Conservation (phyloP, 768 basidiomycete species). For the Xerocomellus amylosporus region DNA sequence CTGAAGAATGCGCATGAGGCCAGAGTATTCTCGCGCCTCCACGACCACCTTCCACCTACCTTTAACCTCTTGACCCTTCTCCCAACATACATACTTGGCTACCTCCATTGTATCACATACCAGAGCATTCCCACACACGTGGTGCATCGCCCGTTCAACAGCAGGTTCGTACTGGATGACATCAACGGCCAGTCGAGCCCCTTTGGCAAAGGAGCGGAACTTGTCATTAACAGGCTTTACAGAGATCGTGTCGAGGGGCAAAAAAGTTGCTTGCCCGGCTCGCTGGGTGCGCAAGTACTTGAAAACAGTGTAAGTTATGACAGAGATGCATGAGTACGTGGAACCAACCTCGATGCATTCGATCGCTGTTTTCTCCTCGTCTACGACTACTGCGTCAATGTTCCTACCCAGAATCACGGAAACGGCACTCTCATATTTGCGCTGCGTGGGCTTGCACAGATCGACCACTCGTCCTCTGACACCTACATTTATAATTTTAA, state of each 20-base stretch:
- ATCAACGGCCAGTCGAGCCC: constrained; percentile 81
- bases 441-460: constrained; percentile 89
- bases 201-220: constrained; percentile 87
- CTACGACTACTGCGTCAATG: constrained; percentile 93
- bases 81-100: constrained; percentile 86
- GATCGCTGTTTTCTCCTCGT: constrained; percentile 95
- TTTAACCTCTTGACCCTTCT: constrained; percentile 95
- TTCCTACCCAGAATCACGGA: constrained; percentile 91
- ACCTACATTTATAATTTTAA: constrained; percentile 45
- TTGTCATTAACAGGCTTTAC: constrained; percentile 93
- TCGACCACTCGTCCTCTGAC: constrained; percentile 92
- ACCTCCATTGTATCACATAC: constrained; percentile 97
- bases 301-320: background rate
- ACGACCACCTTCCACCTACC: constrained; percentile 63
- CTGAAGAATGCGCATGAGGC: constrained; percentile 38
- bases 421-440: constrained; percentile 91
- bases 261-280: constrained; percentile 94
- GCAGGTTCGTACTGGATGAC: constrained; percentile 79
- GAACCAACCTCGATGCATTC: constrained; percentile 87
- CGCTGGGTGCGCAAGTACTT: constrained; percentile 95
- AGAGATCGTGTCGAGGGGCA: constrained; percentile 97
- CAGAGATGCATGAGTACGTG: background rate
- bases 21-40: background rate
- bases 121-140: constrained; percentile 92
- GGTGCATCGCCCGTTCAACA: constrained; percentile 93